Base-by-base conservation (phyloP, 257 asterid genomes). In the Scutellaria baicalensis region DNA sequence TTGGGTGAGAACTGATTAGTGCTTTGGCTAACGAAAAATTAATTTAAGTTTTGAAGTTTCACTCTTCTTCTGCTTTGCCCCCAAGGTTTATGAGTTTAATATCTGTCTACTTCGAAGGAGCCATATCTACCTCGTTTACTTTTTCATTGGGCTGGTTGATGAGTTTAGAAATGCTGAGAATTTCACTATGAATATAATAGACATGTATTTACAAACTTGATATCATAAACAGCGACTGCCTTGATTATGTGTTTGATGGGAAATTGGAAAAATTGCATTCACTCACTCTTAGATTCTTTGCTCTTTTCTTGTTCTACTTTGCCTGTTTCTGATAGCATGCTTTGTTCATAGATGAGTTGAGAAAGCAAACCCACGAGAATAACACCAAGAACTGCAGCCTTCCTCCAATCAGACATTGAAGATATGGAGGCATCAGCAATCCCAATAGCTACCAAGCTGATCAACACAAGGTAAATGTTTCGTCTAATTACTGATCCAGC, bases 281-380 rank as follows among this genome's bases (percentile, higher is more conserved):
- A 82, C 59, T 83, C 77, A 57, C 49, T 79, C 35, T 13, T 72
- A 51, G 81, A 84, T 66, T 79, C 85, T 45, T 68, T 73, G 31
- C 69, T 74, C 59, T 79, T 81, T 70, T 82, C 72, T 70, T 82
- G 64, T 52, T 82, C 77, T 18, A 49, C 69, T 50, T 63, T 77
- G 27, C 81, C 82, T 38, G 78, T 64, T 61, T 84, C 86, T 68
- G 88, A 85, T 35, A 82, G 64, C 80, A 88, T 40, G 57, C 77
- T 85, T 68, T 91, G 96, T 80, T 91, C 94, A 47, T 91, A 89
- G 77, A 84, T 27, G 74, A 91, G 55, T 75, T 94, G 99, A 51
- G 93, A 74, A 65, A 86, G 18, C 81, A 94, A 83, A 63, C 98
- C 95, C 20, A 88, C 85, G 74, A 94, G 81, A 76, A 94, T 78